Evolutionary conservation across 2,329 filamentous ascomycete genomes (phyloP).

Genomic region (Podosphaera aphanis): DNA sequence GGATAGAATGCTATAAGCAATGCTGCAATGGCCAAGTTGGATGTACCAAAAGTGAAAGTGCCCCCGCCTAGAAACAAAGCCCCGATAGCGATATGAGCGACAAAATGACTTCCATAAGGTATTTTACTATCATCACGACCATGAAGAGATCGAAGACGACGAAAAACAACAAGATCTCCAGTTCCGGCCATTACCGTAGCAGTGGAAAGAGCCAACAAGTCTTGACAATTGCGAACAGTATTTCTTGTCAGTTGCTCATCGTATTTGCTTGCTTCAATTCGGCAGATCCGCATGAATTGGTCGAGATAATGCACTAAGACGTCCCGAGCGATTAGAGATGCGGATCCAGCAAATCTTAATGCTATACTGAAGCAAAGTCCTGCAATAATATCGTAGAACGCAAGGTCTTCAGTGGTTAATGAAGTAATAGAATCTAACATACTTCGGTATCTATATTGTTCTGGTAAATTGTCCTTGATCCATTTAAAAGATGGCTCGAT

Average conservation of each 20-base stretch:
- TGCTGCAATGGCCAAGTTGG: conserved; percentile 63
- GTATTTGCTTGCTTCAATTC: conserved; percentile 33
- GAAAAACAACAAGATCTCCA: conserved; percentile 66
- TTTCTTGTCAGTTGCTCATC: conserved; percentile 66
- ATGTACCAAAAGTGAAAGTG: conserved; percentile 75
- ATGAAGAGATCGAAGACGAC: conserved; percentile 68
- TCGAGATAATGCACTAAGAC: conserved; percentile 67
- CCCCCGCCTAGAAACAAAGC: conserved; percentile 80
- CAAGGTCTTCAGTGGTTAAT: conserved; percentile 61
- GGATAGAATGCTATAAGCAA: conserved; percentile 86
- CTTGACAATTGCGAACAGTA: conserved; percentile 75
- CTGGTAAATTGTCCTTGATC: conserved; percentile 52
- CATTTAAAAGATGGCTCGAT: conserved; percentile 53
- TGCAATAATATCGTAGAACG: conserved; percentile 78
- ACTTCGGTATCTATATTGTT: conserved; percentile 38
- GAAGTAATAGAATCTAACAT: conserved; percentile 33
- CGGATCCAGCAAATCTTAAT: conserved; percentile 51
- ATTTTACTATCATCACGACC: conserved; percentile 65
- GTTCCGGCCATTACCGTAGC: conserved; percentile 91
- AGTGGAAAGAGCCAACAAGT: conserved; percentile 58
- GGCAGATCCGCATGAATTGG: conserved; percentile 58
- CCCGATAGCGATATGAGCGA: conserved; percentile 76
- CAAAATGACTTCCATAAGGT: conserved; percentile 82
- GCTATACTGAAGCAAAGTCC: conserved; percentile 68
- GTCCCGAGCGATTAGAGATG: conserved; percentile 48